Base-by-base conservation (phyloP, 345 rosid species). In the Syzygium jambos region DNA sequence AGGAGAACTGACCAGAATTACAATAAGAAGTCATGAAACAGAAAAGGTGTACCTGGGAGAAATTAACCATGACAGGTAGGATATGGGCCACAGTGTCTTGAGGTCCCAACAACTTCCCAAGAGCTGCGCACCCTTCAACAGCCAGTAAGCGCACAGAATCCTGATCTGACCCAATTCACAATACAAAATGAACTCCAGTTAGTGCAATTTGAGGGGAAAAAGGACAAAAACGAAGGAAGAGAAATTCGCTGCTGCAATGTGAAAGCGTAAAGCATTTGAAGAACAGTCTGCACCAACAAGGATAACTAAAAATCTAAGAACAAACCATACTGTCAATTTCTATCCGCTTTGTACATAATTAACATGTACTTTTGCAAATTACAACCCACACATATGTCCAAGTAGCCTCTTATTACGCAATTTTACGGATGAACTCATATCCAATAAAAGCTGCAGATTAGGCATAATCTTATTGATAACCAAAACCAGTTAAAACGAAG, bases 141-240 rank as follows among this genome's bases (percentile, higher is more conserved):
- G 98, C 98, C 94, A 97, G 91, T 87, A 97, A 88, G 53, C 99
- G 94, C 86, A 97, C 99, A 52, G 99, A 97, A 93, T 97, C 99
- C 90, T 97, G 99, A 89, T 96, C 98, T 97, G 95, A 54, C 54
- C 88, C 52, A 68, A 68, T 68, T 68, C 80, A 34, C 25, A 2
- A 68, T 38, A 61, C n/a, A n/a, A 61, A 68, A 17, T 55, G 80
- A 34, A 68, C 46, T 34, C 80, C 80, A 68, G 19, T 17, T 68
- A 68, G 21, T 2, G 3, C 80, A 34, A 17, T 68, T 68, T 68
- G 43, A 34, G 3, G 80, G 46, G 38, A 11, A 38, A 68, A 34
- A 34, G 23, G 80, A 68, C 25, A 30, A 30, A 68, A 41, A 34
- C 9, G 43, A 68, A 68, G 43, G 34, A 34, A 1, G 25, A 68